Base-by-base conservation (phyloP, 2,329 filamentous ascomycete species). In the Pleurostoma richardsiae region DNA sequence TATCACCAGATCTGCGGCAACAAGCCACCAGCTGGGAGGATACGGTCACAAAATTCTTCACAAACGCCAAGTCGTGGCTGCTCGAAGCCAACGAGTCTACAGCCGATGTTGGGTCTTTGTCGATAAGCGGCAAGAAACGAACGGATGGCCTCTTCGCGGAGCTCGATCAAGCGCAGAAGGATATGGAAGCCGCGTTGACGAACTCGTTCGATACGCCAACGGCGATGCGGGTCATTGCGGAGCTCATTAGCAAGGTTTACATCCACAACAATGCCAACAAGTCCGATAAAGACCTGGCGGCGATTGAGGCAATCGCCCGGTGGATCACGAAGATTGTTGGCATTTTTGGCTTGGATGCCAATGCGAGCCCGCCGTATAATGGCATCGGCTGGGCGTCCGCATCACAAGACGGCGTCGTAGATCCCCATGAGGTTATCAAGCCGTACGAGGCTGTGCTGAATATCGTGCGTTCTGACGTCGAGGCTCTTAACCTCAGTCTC, bases 241-340 rank as follows among this genome's bases (percentile, higher is more conserved):
- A 80, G 30, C 70, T 88, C 19, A 79, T 88, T 50, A 79, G 77
- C n/a, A 74, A 79, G 36, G 83, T 79, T 66, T 87, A 88, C 66
- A 51, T 53, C 45, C 70, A 75, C 54, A 19, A 19, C 19, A 19
- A 19, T 19, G 67, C 80, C 44, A 72, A 66, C 49, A 73, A 73
- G 49, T 65, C 69, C 5, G 59, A 65, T 28, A 55, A 67, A 31
- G 72, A 79, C 51, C 61, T 79, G 11, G 54, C 59, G 7, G 71
- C 71, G 10, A 61, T 82, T 4, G 76, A 80, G 54, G 65, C 71
- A 2, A 70, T 88, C 46, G 90, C 86, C 5, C 76, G 80, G 44
- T 96, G 88, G 84, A 74, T 96, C 40, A 96, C 91, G 1, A 82
- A 82, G 48, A 86, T 96, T 49, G 83, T 94, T 11, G 85, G 86